Base-by-base conservation (phyloP, 1,284 basidiomycete genomes). In the Mrakiaceae sp. region DNA sequence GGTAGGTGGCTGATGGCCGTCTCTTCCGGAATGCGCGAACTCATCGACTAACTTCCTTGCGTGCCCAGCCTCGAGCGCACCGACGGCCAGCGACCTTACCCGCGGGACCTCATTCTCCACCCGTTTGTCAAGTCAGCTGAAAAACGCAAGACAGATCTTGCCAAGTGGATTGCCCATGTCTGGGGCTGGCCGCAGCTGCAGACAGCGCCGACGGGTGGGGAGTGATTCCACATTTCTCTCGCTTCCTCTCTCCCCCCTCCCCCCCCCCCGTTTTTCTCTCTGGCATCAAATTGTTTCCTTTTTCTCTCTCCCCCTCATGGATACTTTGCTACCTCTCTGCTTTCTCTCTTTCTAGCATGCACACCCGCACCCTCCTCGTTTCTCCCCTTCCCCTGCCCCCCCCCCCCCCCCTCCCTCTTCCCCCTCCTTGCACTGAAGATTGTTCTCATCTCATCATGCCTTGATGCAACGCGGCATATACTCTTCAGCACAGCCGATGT, bases 91-190 rank as follows among this genome's bases (percentile, higher is more conserved):
- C 84, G 95, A 60, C 93, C 91, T 5, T 87, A 86, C 39, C 96
- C 96, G 0, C 85, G 83, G 69, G 85, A 90, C 70, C 84, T 98
- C 80, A 79, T 96, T 54, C 76, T 79, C 57, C 95, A 98, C 75
- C 87, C 88, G 2, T 98, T 93, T 87, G 87, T 99, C 69, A 75
- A 82, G 58, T 81, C 82, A 66, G 83, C 84, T 60, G 88, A 90
- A 81, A 84, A 85, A 73, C 83, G 87, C 73, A 87, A 91, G 69
- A 85, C 92, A 57, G 86, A 90, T 70, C 90, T 96, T 84, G 87
- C 84, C 10, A 84, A 83, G 70, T 98, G 94, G 90, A 87, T 98
- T 58, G 83, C 87, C 60, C 82, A 88, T 72, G 86, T 98, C 43
- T 94, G 90, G 85, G 86, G 83, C 61, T 95, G 92, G 91, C 27